These are phyloP conservation scores for Licmophora abbreviata DNA, from an alignment of 108 stramenopile species.

Conservation along the genomic window DNA sequence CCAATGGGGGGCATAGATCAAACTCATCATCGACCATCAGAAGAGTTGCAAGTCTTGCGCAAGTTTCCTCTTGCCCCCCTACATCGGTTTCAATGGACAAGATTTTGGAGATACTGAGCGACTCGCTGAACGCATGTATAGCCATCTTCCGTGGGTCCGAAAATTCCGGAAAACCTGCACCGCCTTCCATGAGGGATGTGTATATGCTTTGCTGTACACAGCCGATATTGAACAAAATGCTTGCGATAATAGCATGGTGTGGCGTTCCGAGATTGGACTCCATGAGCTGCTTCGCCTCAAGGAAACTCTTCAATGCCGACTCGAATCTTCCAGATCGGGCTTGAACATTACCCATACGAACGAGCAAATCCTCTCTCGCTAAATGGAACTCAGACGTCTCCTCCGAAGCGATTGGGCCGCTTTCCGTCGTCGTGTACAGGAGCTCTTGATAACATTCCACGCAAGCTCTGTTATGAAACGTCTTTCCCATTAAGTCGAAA, in stretches of 20 bases:
- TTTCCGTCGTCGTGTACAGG: not conserved
- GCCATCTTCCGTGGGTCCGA: constrained; percentile 1
- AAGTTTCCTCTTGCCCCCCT: not conserved
- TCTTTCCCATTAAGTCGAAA: constrained; percentile 5
- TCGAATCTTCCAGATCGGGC: constrained; percentile 12
- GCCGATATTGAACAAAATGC: constrained; percentile 25
- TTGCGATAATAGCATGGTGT: constrained; percentile 31
- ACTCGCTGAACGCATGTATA: constrained; percentile 7
- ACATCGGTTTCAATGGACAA: constrained; percentile 1
- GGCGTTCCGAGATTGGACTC: constrained; percentile 22
- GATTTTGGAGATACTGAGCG: constrained; percentile 2
- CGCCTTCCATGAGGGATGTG: too few species aligned
- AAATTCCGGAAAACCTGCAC: too few species aligned
- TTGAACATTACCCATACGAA: constrained; percentile 31
- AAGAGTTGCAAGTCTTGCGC: constrained; percentile 3
- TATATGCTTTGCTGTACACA: constrained; percentile 20
- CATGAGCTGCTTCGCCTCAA: constrained; percentile 28
- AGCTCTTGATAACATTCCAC: not conserved
- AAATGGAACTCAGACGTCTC: not conserved
- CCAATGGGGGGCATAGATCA: constrained; percentile 21
- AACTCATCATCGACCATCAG: constrained; percentile 3
- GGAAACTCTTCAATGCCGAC: constrained; percentile 25
- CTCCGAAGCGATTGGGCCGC: not conserved
- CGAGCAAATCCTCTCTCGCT: constrained; percentile 29
- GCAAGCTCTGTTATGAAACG: constrained; percentile 2